A percentile compares a stretch with the other conserved stretches of the same genome.
phyloP scores from a whole-genome alignment of 1,284 basidiomycete species.

The Microbotryum intermedium region DNA sequence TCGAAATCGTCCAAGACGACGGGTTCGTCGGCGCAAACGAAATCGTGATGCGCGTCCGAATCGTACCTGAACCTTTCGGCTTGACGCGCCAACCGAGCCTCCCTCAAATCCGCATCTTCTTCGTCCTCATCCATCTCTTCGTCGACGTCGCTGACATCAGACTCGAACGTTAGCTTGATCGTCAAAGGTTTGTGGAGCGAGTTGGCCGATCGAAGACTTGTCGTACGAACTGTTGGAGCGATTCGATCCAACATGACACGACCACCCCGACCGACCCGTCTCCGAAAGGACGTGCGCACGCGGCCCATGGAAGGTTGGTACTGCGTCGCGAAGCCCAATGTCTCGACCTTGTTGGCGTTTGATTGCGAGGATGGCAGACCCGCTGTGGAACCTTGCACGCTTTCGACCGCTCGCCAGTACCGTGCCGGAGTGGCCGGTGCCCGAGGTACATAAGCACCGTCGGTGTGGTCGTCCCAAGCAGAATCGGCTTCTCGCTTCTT shows the following conservation, averaged over 20 bases:
- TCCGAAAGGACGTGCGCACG: constrained; percentile 52
- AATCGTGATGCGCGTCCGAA: constrained; percentile 33
- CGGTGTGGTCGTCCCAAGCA: constrained; percentile 76
- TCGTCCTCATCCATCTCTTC: constrained; percentile 8
- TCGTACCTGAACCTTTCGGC: constrained; percentile 63
- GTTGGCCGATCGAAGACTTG: constrained; percentile 15
- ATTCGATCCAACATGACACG: constrained; percentile 69
- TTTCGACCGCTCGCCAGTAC: constrained; percentile 33
- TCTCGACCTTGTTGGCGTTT: constrained; percentile 9
- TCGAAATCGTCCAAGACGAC: constrained; percentile 33
- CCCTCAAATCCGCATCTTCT: constrained; percentile 36
- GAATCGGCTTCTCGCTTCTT: constrained; percentile 57
- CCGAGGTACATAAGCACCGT: constrained; percentile 44
- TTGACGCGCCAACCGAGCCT: constrained; percentile 40
- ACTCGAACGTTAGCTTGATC: not conserved
- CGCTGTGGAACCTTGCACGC: constrained; percentile 16
- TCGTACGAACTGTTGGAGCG: constrained; percentile 36
- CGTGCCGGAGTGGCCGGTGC: constrained; percentile 37
- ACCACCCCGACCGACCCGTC: constrained; percentile 72
- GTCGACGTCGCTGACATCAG: constrained; percentile 1
- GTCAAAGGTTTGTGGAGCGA: not conserved
- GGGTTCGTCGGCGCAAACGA: constrained; percentile 29
- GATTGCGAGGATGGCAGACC: not conserved
- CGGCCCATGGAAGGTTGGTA: constrained; percentile 27
- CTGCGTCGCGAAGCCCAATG: constrained; percentile 26